A percentile compares a stretch with the other conserved stretches of the same genome.
Evolutionary conservation across 1,284 basidiomycete genomes (phyloP).

Genomic region (Ceratobasidium papillatum): DNA sequence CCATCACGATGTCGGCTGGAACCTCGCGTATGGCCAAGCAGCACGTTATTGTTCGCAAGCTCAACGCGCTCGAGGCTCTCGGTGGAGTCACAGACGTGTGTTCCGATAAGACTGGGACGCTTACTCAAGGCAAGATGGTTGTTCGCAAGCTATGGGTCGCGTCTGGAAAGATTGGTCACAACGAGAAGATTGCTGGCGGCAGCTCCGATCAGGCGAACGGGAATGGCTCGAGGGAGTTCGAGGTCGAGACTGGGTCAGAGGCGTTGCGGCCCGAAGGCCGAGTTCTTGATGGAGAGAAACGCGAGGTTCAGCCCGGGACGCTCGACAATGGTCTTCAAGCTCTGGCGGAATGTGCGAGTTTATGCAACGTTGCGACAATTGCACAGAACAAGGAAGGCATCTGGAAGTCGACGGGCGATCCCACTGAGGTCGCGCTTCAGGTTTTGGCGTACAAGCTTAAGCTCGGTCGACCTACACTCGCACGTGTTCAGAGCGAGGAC

Average conservation of each 20-base stretch:
- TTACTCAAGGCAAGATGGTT: slow-evolving; percentile 57
- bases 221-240: slow-evolving; percentile 25
- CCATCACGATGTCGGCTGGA: slow-evolving; percentile 35
- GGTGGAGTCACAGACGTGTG: slow-evolving; percentile 65
- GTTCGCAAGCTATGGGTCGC: slow-evolving; percentile 37
- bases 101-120: slow-evolving; percentile 67
- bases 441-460: slow-evolving; percentile 61
- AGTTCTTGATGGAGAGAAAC: slow-evolving; percentile 9
- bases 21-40: slow-evolving; percentile 57
- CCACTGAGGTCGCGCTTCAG: slow-evolving; percentile 73
- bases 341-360: slow-evolving; percentile 43
- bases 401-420: slow-evolving; percentile 75
- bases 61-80: slow-evolving; percentile 68
- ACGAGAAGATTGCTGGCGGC: slow-evolving; percentile 17
- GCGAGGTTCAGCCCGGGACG: slow-evolving; percentile 1
- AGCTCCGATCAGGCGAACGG: not conserved
- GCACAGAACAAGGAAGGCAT: slow-evolving; percentile 55
- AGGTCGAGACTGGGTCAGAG: slow-evolving; percentile 29
- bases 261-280: slow-evolving; percentile 31
- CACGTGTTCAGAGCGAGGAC: slow-evolving; percentile 28
- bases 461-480: slow-evolving; percentile 30
- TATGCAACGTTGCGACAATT: slow-evolving; percentile 61
- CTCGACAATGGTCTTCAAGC: slow-evolving; percentile 15
- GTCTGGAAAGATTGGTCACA: slow-evolving; percentile 5
- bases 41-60: slow-evolving; percentile 65